Evolutionary conservation across 164 flowering plant species (phyloP), one percentile per base, ranked within the genome.

Genomic region (Annona squamosa): DNA sequence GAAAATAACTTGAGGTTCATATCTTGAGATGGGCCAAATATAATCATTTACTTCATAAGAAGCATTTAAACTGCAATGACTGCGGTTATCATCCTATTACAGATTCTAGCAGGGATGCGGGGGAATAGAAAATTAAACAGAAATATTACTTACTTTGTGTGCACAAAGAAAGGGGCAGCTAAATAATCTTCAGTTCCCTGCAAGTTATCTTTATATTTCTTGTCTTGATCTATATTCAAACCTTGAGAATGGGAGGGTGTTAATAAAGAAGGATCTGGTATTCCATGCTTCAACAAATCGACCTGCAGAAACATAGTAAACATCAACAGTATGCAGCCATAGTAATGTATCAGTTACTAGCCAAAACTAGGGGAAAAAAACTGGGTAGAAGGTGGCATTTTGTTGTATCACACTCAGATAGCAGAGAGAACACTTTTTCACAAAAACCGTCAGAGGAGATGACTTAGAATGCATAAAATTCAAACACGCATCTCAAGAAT

Each of bases 261-360:
- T 63, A 83, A 70, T 48, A 85, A 79, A 70, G 98, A 92, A 61
- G 97, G 98, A 69, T 94, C 97, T 62, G 97, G 90, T 77, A 94
- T 85, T 70, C 88, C 88, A 75, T 94, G 98, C 73, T 94, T 94
- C 85, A 94, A 81, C 78, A 91, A 82, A 80, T 94, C 95, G 74
- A 94, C 97, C 98, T 92, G 88, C 83, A 83, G 48, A 77, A 43
- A 46, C 48, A 59, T 46, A 19, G 48, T 62, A 59, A 42, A 9
- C 12, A 41, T 42, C 41, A 44, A 19, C 47, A 4, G 37, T 16
- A 17, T 19, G 19, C 9, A 44, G 45, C 43, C 48, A 66, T 66
- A 66, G 4, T 66, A 46, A 66, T 4, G 43, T 3, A 66, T 10
- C n/a, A 37, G 42, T 42, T 42, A 2, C 43, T 41, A 26, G 37